phyloP scores from a whole-genome alignment of 1,284 basidiomycete species.

The Rhodotorula sp. region DNA sequence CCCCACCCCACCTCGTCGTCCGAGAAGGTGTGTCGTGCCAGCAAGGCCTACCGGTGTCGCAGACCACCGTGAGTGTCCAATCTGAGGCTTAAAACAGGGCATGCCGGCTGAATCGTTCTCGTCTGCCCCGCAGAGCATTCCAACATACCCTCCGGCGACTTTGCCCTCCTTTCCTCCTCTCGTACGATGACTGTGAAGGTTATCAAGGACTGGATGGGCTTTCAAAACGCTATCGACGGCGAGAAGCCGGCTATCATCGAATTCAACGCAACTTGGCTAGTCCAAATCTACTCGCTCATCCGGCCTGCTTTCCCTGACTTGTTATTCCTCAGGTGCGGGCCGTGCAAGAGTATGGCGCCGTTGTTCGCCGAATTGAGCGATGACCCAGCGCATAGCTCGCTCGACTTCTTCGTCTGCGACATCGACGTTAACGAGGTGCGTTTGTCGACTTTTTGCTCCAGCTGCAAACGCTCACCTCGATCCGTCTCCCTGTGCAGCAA shows the following conservation, averaged over 20 bases:
- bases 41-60: no score
- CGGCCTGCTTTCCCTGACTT: background rate
- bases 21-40: no score
- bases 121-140: no score
- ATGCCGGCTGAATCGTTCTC: no score
- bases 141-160: no score
- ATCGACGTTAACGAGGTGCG: background rate
- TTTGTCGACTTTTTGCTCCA: conserved; percentile 57
- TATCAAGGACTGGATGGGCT: conserved; percentile 58
- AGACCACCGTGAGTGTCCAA: no score
- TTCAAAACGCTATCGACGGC: conserved; percentile 58
- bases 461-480: background rate
- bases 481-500: conserved; percentile 41
- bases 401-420: no score
- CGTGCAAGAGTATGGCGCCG: background rate
- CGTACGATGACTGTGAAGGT: conserved; percentile 52
- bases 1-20: no score
- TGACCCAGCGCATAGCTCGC: no score
- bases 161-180: no score
- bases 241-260: conserved; percentile 65
- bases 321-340: background rate
- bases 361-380: no score
- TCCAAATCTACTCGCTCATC: background rate
- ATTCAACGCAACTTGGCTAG: conserved; percentile 46
- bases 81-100: no score